Base-by-base conservation (phyloP, 768 basidiomycete species). In the Suillus clintonianus region DNA sequence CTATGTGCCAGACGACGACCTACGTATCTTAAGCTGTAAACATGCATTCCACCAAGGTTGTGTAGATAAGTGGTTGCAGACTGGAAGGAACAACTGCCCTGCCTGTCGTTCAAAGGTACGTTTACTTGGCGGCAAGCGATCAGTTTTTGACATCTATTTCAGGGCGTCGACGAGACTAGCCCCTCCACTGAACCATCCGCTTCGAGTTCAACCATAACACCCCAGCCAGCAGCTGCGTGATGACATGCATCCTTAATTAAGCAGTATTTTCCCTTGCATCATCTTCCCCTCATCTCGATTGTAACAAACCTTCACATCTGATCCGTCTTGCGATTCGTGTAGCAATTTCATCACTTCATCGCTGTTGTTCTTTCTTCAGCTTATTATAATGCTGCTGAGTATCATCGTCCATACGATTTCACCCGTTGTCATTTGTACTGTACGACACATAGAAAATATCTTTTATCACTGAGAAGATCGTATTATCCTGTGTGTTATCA, bases 31-130 rank as follows among this genome's bases (percentile, higher is more conserved):
- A 79, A 78, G 78, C 6, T 97, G 96, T 76, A 84, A 86, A 66
- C 95, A 98, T 77, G 89, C 86, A n/a, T 98, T 95, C 83, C 95
- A 98, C 72, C 88, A 88, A 70, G 78, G 74, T 24, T 97, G 95
- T 68, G 93, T 97, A 7, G 95, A 97, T 71, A 87, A 83, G 64
- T 97, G 95, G 94, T 80, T 97, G 39, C 84, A 89, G 73, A 87
- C 84, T 6, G 94, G 95, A 4, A 83, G 88, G 62, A 97, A 97
- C 70, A 94, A 93, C 63, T 97, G 95, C 74, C 95, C 95, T 39
- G 93, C 93, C 8, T 97, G 95, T 78, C 89, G 95, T 57, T 83
- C 87, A 39, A 89, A 84, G 81, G 90, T 90, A 59, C 42, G 84
- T 71, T 17, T 7, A 30, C 14, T 9, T n/a, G 47, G n/a, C 3